Conservation (phyloP, 2,329 filamentous ascomycete genomes). For the Pyricularia sp. region DNA sequence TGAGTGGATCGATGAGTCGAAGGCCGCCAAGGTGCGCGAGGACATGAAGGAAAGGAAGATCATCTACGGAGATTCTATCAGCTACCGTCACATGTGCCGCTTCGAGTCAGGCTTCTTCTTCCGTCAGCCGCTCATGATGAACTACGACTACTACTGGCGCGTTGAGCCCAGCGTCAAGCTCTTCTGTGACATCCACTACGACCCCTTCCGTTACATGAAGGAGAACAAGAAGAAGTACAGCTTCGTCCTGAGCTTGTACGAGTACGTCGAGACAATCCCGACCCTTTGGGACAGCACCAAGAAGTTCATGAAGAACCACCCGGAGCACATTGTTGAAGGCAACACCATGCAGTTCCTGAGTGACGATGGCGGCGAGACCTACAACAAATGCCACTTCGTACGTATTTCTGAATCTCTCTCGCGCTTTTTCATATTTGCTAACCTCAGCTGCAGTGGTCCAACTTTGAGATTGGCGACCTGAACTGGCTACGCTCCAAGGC, state of each 20-base stretch:
- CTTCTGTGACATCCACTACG: constrained; percentile 89
- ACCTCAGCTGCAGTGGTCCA: constrained; percentile 63
- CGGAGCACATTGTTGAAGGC: constrained; percentile 69
- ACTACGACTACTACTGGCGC: constrained; percentile 99
- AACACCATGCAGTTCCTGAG: constrained; percentile 89
- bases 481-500: constrained; percentile 83
- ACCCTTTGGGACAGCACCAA: constrained; percentile 92
- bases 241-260: constrained; percentile 88
- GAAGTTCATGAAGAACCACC: constrained; percentile 83
- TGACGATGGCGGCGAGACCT: constrained; percentile 79
- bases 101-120: constrained; percentile 99
- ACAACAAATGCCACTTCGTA: constrained; percentile 97
- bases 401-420: constrained; percentile 20
- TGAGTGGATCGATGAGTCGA: constrained; percentile 88
- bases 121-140: constrained; percentile 80
- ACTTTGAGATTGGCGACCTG: constrained; percentile 92
- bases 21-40: constrained; percentile 77
- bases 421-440: constrained; percentile 6
- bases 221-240: constrained; percentile 98
- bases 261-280: constrained; percentile 92
- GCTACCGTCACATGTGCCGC: constrained; percentile 98
- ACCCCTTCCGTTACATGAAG: constrained; percentile 92
- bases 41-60: constrained; percentile 92
- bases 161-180: constrained; percentile 96
- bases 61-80: constrained; percentile 94